Evolutionary conservation across 345 rosid genomes (phyloP).

Genomic region (Gossypium arboreum): DNA sequence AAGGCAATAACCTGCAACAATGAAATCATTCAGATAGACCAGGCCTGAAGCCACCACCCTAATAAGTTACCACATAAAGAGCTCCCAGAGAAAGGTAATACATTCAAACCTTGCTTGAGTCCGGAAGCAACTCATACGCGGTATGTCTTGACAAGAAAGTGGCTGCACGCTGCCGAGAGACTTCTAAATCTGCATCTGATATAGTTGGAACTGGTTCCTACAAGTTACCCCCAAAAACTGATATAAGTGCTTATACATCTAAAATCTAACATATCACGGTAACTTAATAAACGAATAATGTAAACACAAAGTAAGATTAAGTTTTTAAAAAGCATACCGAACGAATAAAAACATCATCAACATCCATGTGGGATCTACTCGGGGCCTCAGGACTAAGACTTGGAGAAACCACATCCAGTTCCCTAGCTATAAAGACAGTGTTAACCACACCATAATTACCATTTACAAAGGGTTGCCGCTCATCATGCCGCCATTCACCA

Average conservation of each 20-base stretch:
- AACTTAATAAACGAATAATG: not conserved
- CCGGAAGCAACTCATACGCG: slow-evolving; percentile 92
- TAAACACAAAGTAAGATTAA: not conserved
- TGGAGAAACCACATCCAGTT: slow-evolving; percentile 40
- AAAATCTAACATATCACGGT: not conserved
- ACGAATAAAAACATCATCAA: slow-evolving; percentile 53
- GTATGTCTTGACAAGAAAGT: slow-evolving; percentile 68
- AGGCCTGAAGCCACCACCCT: not conserved
- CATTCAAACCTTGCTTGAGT: slow-evolving; percentile 93
- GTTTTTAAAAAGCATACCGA: slow-evolving; percentile 36
- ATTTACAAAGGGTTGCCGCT: slow-evolving; percentile 51
- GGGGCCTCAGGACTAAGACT: slow-evolving; percentile 33
- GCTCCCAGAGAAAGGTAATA: slow-evolving; percentile 30
- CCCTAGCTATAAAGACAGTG: slow-evolving; percentile 49
- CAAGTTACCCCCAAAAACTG: not conserved
- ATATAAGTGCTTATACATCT: not conserved
- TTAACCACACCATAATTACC: slow-evolving; percentile 70
- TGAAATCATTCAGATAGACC: slow-evolving; percentile 12
- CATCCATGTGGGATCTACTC: slow-evolving; percentile 65
- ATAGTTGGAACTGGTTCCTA: slow-evolving; percentile 39
- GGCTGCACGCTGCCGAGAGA: slow-evolving; percentile 67
- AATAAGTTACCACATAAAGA: slow-evolving; percentile 17
- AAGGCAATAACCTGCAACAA: slow-evolving; percentile 70
- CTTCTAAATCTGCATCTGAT: slow-evolving; percentile 62
- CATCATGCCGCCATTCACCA: slow-evolving; percentile 93